Percentiles rank a stretch among this genome's conserved stretches.
phyloP scores from a whole-genome alignment of 2,329 filamentous ascomycete species.

The Colletotrichum cereale region DNA sequence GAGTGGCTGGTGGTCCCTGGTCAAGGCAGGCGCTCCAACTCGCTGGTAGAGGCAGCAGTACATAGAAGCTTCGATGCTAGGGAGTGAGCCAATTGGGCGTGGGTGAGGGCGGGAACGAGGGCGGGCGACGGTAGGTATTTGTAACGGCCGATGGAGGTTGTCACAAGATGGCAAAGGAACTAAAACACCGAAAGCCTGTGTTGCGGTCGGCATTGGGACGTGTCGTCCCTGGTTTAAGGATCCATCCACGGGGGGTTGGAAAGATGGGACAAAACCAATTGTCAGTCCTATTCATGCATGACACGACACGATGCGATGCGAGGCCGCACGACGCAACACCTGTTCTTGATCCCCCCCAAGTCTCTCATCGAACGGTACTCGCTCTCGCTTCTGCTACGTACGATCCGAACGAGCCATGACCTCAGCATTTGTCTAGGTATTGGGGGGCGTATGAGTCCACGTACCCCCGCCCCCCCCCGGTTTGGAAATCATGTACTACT shows the following conservation, averaged over 20 bases:
- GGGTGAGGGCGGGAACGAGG: not conserved
- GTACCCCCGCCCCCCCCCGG: too few species aligned
- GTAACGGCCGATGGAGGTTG: conserved; percentile 33
- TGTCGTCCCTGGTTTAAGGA: conserved; percentile 36
- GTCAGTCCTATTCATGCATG: conserved; percentile 33
- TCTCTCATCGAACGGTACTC: not conserved
- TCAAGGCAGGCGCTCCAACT: not conserved
- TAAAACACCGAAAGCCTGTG: conserved; percentile 17
- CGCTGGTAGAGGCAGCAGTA: not conserved
- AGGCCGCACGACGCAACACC: conserved; percentile 5
- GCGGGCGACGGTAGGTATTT: conserved; percentile 32
- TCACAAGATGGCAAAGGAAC: conserved; percentile 33
- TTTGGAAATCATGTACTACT: too few species aligned
- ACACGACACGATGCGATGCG: conserved; percentile 24
- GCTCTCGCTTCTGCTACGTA: conserved; percentile 18
- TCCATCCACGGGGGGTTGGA: conserved; percentile 10
- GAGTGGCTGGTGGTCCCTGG: not conserved
- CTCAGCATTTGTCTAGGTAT: conserved; percentile 13
- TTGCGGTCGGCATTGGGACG: conserved; percentile 33
- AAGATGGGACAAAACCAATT: conserved; percentile 23
- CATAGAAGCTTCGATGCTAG: not conserved
- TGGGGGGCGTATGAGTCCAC: conserved; percentile 10
- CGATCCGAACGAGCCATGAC: conserved; percentile 6
- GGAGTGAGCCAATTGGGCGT: not conserved
- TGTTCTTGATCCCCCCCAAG: not conserved